Evolutionary conservation across 2,329 filamentous ascomycete species (phyloP).

Genomic region (Fusarium verticillioides): DNA sequence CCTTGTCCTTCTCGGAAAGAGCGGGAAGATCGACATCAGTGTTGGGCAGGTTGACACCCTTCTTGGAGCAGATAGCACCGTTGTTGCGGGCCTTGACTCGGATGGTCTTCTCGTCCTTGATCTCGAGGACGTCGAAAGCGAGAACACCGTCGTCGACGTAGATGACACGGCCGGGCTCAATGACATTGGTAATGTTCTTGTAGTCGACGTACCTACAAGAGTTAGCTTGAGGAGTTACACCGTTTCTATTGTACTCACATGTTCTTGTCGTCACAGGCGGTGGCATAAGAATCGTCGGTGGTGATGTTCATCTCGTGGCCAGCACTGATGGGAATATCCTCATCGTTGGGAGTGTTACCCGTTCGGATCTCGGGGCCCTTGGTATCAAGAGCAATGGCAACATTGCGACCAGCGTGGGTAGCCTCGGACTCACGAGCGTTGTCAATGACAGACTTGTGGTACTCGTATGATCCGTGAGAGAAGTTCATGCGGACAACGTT

Average conservation of each 20-base stretch:
- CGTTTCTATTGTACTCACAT: constrained; percentile 72
- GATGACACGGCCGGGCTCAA: constrained; percentile 88
- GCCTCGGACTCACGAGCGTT: constrained; percentile 89
- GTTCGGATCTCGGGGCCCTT: constrained; percentile 73
- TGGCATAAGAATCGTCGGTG: constrained; percentile 92
- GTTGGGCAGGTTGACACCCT: constrained; percentile 99
- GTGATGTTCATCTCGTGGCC: constrained; percentile 94
- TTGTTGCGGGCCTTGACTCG: constrained; percentile 93
- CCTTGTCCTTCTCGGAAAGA: constrained; percentile 97
- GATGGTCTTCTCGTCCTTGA: constrained; percentile 90
- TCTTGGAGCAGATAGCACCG: constrained; percentile 97
- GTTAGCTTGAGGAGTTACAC: constrained; percentile 4
- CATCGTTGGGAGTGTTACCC: constrained; percentile 80
- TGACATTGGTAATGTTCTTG: constrained; percentile 99
- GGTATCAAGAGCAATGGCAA: constrained; percentile 92
- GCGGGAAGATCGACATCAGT: constrained; percentile 98
- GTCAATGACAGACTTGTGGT: constrained; percentile 98
- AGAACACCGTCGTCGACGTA: constrained; percentile 99
- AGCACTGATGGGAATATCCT: constrained; percentile 86
- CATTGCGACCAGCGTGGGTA: constrained; percentile 80
- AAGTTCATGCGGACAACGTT: constrained; percentile 99
- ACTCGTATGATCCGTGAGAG: constrained; percentile 83
- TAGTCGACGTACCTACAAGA: constrained; percentile 88
- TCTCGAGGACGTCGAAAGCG: constrained; percentile 90
- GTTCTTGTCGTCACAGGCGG: constrained; percentile 86